Conservation (phyloP, 176 grass and related monocot genomes). For the Phoenix roebelenii region DNA sequence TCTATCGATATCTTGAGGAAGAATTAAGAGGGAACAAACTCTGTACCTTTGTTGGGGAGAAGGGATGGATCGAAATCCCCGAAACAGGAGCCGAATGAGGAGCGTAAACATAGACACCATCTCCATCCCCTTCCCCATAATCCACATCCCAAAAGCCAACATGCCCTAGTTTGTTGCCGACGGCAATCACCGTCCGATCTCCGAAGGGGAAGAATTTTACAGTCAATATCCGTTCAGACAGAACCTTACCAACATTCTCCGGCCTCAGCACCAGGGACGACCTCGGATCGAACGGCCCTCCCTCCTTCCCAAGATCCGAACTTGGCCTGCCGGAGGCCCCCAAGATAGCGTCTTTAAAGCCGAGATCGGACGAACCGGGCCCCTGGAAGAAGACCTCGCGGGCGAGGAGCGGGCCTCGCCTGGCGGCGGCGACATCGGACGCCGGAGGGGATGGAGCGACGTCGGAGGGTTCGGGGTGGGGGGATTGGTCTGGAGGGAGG, state of each 20-base stretch:
- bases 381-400: slow-evolving; percentile 8
- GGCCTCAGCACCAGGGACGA: slow-evolving; percentile 34
- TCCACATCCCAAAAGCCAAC: slow-evolving; percentile 83
- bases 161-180: slow-evolving; percentile 46
- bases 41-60: slow-evolving; percentile 35
- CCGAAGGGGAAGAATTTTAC: slow-evolving; percentile 48
- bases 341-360: slow-evolving; percentile 16
- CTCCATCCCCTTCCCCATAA: slow-evolving; percentile 19
- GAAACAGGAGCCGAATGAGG: slow-evolving; percentile 46
- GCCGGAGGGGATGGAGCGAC: not conserved
- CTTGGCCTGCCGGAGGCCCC: slow-evolving; percentile 2
- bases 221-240: slow-evolving; percentile 36
- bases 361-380: not conserved
- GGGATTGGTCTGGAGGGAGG: slow-evolving; percentile 26
- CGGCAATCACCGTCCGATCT: slow-evolving; percentile 36
- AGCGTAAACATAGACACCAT: slow-evolving; percentile 49
- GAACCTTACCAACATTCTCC: slow-evolving; percentile 37
- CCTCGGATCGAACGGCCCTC: slow-evolving; percentile 21
- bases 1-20: too few relatives aligned
- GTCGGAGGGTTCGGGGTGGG: not conserved
- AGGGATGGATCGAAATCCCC: slow-evolving; percentile 48
- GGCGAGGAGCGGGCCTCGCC: slow-evolving; percentile 23
- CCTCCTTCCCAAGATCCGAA: not conserved
- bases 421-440: not conserved
- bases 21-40: not conserved